Percentiles rank a stretch among this genome's conserved stretches.
These are phyloP conservation scores for Solanum sejunctum DNA, from an alignment of 257 asterid species.

Conservation along the genomic window DNA sequence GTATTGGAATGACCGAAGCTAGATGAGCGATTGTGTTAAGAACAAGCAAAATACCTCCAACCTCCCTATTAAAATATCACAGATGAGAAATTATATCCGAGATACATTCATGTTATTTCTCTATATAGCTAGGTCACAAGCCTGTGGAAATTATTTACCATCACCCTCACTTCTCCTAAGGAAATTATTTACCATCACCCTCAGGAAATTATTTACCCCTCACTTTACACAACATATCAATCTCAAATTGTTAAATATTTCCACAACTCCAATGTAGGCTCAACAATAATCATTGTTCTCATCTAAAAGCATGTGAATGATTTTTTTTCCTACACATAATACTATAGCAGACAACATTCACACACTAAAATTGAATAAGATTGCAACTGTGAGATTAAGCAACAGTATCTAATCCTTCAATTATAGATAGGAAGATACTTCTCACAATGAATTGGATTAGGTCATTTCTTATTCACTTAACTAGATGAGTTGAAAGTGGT, in stretches of 20 bases:
- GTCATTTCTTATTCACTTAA: not conserved
- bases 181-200: not conserved
- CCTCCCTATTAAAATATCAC: not conserved
- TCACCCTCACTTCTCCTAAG: not conserved
- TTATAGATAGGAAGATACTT: not conserved
- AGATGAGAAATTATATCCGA: not conserved
- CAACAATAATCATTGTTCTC: not conserved
- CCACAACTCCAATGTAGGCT: not conserved
- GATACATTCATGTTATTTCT: not conserved
- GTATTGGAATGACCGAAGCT: not conserved
- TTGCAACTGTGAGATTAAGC: not conserved
- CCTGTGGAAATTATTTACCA: not conserved
- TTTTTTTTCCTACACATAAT: not conserved
- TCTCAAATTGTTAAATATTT: not conserved
- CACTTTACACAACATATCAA: not conserved
- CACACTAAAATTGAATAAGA: not conserved
- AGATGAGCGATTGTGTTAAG: not conserved
- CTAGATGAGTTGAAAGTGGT: not conserved
- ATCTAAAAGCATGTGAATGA: not conserved
- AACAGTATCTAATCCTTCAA: not conserved
- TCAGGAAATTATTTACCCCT: not conserved
- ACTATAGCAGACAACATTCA: not conserved
- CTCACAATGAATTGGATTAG: not conserved
- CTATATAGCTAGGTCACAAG: not conserved
- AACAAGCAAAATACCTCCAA: not conserved